Conservation (phyloP, 331 rosid genomes). For the Stylosanthes scabra region DNA sequence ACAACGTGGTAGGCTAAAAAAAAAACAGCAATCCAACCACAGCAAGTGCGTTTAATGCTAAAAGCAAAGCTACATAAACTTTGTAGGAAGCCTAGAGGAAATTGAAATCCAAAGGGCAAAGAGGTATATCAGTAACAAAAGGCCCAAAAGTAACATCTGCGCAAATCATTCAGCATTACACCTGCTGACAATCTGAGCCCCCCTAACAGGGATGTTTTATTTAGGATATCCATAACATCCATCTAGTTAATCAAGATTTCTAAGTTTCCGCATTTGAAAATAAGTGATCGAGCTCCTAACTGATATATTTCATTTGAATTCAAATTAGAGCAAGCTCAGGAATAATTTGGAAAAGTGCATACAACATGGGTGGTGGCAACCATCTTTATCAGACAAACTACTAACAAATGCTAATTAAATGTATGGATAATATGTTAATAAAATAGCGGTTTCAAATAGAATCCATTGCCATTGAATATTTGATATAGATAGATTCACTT, state of each 20-base stretch:
- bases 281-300: background rate
- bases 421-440: background rate
- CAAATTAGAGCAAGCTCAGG: constrained; percentile 2
- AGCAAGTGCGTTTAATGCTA: constrained; percentile 34
- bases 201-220: background rate
- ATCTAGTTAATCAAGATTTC: background rate
- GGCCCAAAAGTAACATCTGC: background rate
- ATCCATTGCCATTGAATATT: background rate
- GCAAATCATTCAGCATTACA: constrained; percentile 23
- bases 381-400: background rate
- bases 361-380: constrained; percentile 20
- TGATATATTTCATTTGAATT: constrained; percentile 18
- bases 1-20: background rate
- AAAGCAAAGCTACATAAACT: constrained; percentile 23
- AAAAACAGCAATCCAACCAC: constrained; percentile 24
- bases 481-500: background rate
- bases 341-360: background rate
- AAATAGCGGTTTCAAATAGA: background rate
- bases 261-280: constrained; percentile 1
- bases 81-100: constrained; percentile 14
- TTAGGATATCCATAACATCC: constrained; percentile 1
- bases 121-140: background rate
- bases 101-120: constrained; percentile 4
- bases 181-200: constrained; percentile 28
- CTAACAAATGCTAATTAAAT: constrained; percentile 15